Evolutionary conservation across 768 basidiomycete species (phyloP), one percentile per base, ranked within the genome.

Genomic region (Podaxis sp.): DNA sequence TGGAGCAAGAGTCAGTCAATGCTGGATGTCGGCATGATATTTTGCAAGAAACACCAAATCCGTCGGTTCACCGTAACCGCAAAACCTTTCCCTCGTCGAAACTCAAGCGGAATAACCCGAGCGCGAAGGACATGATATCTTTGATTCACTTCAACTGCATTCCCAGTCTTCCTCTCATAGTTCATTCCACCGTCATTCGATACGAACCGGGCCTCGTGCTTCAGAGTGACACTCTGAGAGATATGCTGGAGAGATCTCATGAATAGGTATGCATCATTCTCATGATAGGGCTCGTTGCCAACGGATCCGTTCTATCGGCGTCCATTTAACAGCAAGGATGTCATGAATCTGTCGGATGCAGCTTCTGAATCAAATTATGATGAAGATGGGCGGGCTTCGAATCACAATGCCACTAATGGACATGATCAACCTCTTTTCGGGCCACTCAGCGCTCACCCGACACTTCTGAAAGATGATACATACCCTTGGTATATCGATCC

Each of bases 321-420:
- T 62, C 48, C 54, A 55, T 36, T 37, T 38, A n/a, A n/a, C 12
- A 53, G 26, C 10, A 56, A 56, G 40, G 60, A 48, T 38, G 40
- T 50, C 44, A 41, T 46, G 24, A 41, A 62, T 26, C 61, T 56
- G 33, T 56, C 54, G 53, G 37, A 28, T 49, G 20, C 54, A 46
- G 36, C 48, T 48, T 62, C 54, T 50, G 46, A 49, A 11, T 40
- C 48, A 56, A 41, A 50, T 8, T 46, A 8, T 56, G 54, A 49
- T 8, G 55, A 49, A 22, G 36, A 56, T 30, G 61, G 56, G 50
- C 40, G 37, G 61, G 61, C 53, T 33, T 54, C 33, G 10, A 33
- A 8, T 62, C 33, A 53, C 53, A 20, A 53, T 49, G 37, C 38
- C 60, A 46, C 37, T 49, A 62, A 48, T 55, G 60, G 60, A 62